These are phyloP conservation scores for Psilocybe cyanescens DNA, from an alignment of 768 basidiomycete genomes.

Conservation along the genomic window DNA sequence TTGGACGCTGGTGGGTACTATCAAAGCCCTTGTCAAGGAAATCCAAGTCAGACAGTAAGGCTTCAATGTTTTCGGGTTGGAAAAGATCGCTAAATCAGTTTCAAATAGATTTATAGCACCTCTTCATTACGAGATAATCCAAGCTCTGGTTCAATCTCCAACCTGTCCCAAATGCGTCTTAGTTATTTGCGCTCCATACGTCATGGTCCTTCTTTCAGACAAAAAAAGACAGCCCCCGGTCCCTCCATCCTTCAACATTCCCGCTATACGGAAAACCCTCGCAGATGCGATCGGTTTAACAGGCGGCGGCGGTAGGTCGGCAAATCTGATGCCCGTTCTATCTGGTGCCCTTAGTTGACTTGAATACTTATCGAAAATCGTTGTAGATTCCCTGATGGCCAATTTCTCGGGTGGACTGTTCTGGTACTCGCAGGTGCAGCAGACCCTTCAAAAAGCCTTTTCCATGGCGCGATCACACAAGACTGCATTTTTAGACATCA, in stretches of 20 bases:
- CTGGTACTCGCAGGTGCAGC: conserved; percentile 58
- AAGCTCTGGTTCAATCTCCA: conserved; percentile 64
- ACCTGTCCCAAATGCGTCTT: conserved; percentile 71
- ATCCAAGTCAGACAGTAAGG: conserved; percentile 60
- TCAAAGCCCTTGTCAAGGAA: conserved; percentile 65
- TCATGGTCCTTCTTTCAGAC: conserved; percentile 49
- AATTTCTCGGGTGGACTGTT: conserved; percentile 29
- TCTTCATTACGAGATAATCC: conserved; percentile 65
- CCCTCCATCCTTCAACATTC: conserved; percentile 19
- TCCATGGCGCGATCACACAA: conserved; percentile 62
- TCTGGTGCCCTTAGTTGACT: conserved; percentile 3
- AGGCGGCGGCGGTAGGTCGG: conserved; percentile 36
- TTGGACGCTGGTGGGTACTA: conserved; percentile 81
- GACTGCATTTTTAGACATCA: conserved; percentile 66
- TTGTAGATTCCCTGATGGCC: conserved; percentile 19
- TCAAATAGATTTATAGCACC: conserved; percentile 45
- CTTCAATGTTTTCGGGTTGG: not conserved
- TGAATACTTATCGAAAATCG: conserved; percentile 8
- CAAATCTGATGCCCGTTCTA: not conserved
- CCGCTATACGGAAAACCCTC: conserved; percentile 42
- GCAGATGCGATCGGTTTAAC: conserved; percentile 39
- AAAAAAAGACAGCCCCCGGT: conserved; percentile 24
- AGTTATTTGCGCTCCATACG: conserved; percentile 59
- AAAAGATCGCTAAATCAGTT: not conserved
- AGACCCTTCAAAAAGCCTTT: conserved; percentile 60